Conservation (phyloP, 2,329 filamentous ascomycete species). For the Talaromyces sp. region DNA sequence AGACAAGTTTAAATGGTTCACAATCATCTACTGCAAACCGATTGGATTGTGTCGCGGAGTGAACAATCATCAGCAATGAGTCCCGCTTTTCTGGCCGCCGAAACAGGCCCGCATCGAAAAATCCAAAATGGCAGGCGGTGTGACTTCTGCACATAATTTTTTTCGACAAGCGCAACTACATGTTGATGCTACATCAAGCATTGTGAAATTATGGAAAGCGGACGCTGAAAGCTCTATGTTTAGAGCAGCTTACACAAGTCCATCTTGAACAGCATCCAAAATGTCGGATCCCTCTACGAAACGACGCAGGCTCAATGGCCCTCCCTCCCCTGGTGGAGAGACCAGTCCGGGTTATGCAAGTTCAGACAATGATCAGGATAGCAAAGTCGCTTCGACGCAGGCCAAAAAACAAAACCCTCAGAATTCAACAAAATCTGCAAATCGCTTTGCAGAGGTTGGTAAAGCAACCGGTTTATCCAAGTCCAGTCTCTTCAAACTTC, state of each 20-base stretch:
- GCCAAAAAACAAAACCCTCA: slow-evolving; percentile 18
- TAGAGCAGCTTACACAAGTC: not conserved
- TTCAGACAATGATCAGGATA: not conserved
- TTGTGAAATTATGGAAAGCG: not conserved
- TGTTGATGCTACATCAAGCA: not conserved
- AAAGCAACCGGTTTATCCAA: slow-evolving; percentile 56
- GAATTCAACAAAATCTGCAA: slow-evolving; percentile 1
- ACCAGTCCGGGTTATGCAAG: not conserved
- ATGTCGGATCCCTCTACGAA: slow-evolving; percentile 16
- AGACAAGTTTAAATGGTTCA: not conserved
- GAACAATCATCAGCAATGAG: not conserved
- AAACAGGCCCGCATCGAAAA: slow-evolving; percentile 2
- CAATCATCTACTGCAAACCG: not conserved
- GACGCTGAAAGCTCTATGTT: not conserved
- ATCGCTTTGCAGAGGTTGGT: slow-evolving; percentile 33
- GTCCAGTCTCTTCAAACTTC: slow-evolving; percentile 65
- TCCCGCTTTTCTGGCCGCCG: not conserved
- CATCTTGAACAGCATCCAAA: not conserved
- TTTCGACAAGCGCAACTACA: not conserved
- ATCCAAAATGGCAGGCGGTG: slow-evolving; percentile 8
- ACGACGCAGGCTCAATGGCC: slow-evolving; percentile 17
- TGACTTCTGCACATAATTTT: slow-evolving; percentile 7
- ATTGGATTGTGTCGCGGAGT: not conserved
- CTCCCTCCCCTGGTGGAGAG: not conserved
- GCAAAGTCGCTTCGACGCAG: not conserved